Evolutionary conservation across 2,329 filamentous ascomycete genomes (phyloP), one percentile per base, ranked within the genome.

Genomic region (Colletotrichum australisinense): DNA sequence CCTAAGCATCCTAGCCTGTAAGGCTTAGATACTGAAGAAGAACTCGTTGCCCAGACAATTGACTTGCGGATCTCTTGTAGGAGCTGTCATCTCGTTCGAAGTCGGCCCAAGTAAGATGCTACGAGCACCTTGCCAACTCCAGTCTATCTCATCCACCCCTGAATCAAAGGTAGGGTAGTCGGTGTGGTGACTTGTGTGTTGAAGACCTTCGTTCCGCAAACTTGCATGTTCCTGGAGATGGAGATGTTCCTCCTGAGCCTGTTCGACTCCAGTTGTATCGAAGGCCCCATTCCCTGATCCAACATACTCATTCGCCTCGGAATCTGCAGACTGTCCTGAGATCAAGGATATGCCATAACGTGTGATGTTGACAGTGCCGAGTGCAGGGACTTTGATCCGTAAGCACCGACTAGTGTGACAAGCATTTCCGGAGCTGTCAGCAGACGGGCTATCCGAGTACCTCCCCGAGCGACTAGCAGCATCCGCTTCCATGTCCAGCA

Each of bases 401-500:
- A 58, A 22, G 2, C 19, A 52, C n/a, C 12, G 49, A 6, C 12
- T 24, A 35, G 32, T 35, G 16, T 42, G 11, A 12, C 8, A 19
- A 30, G 16, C 35, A 22, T 11, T 16, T 1, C 6, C 19, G 12
- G 16, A 22, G 26, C 22, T 52, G 14, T 67, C 55, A 11, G 24
- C 22, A 8, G 9, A 28, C 16, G 42, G 12, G 9, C 12, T 53
- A 12, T 16, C 12, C 14, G 35, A n/a, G 8, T 1, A 22, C 19
- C 8, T 16, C 6, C 26, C 26, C n/a, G n/a, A 12, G 5, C 14
- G 28, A 35, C 8, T 26, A 11, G 26, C 56, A 14, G 52, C 65
- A 26, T 64, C 58, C 6, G 28, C 52, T 30, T 72, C 66, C 5
- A 72, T 69, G 9, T 49, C 52, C 4, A 35, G 16, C 24, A 84